A percentile compares a stretch with the other conserved stretches of the same genome.
These are phyloP conservation scores for Schrenkiella parvula DNA, from an alignment of 345 rosid species.

Conservation along the genomic window DNA sequence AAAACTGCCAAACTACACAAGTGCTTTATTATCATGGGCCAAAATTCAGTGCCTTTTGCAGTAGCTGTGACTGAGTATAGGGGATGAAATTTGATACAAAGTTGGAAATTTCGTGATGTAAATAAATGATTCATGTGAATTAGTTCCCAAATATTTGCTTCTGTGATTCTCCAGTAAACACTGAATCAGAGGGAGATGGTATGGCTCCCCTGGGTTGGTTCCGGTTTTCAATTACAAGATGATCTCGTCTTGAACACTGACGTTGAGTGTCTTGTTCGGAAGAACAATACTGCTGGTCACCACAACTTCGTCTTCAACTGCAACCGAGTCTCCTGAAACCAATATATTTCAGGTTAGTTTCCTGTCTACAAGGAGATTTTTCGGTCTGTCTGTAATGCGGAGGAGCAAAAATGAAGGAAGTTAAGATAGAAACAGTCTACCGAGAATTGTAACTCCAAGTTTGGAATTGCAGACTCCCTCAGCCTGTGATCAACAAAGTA, in stretches of 20 bases:
- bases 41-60: slow-evolving; percentile 23
- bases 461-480: slow-evolving; percentile 78
- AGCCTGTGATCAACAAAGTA: slow-evolving; percentile 51
- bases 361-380: background rate
- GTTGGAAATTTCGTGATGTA: background rate
- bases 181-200: slow-evolving; percentile 15
- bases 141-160: slow-evolving; percentile 6
- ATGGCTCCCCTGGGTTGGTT: background rate
- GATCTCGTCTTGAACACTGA: slow-evolving; percentile 79
- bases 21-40: slow-evolving; percentile 17
- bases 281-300: slow-evolving; percentile 86
- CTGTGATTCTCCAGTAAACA: slow-evolving; percentile 13
- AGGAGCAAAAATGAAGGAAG: background rate
- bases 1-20: background rate
- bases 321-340: slow-evolving; percentile 75
- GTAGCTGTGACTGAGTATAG: slow-evolving; percentile 11
- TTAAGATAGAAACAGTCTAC: slow-evolving; percentile 34
- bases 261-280: slow-evolving; percentile 78
- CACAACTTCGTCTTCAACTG: slow-evolving; percentile 89
- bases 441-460: slow-evolving; percentile 92
- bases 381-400: background rate
- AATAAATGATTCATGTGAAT: slow-evolving; percentile 16
- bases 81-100: slow-evolving; percentile 8
- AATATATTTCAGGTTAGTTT: background rate
- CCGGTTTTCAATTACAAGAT: slow-evolving; percentile 43